Base-by-base conservation (phyloP, 148 eudicot genomes). In the Diospyros lotus region DNA sequence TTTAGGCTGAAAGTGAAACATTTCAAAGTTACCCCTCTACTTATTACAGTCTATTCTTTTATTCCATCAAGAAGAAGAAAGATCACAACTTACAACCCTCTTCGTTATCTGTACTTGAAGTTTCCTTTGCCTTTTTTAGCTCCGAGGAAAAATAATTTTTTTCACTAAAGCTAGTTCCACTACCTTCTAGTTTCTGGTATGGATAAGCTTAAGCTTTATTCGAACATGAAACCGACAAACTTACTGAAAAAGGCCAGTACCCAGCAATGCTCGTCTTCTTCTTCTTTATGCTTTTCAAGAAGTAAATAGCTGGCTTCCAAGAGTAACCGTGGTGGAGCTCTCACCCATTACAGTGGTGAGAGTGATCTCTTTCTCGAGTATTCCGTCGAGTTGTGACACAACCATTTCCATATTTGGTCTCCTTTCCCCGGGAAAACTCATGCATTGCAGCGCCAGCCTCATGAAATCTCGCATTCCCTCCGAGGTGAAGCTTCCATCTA, bases 341-440 rank as follows among this genome's bases (percentile, higher is more conserved):
- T 86, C 89, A 13, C 86, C 84, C 70, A 62, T 68, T 11, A 79
- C 84, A 1, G 84, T 86, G 38, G 86, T 85, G 14, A 77, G 75
- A 11, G 76, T 79, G 73, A 81, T 72, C 83, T 86, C 89, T 52
- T 76, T 81, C 54, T 86, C 89, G 17, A 73, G 83, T 60, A 81
- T 83, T 8, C 80, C 69, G 2, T 86, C 86, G 45, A 86, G 80
- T 68, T 83, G 81, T 52, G 51, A 50, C n/a, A 79, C 80, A 8
- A 83, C 83, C 58, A 58, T 74, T 69, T 78, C 79, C 89, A 86
- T 86, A 51, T 40, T 77, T n/a, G 89, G 86, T 64, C 89, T 78
- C 51, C 45, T 56, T 71, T 54, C 75, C 44, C 79, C 81, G 6
- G 84, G 89, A 79, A 81, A 76, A 50, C 75, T 75, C 81, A 79